Evolutionary conservation across 176 grass and related monocot species (phyloP).

Genomic region (Metroxylon sagu): DNA sequence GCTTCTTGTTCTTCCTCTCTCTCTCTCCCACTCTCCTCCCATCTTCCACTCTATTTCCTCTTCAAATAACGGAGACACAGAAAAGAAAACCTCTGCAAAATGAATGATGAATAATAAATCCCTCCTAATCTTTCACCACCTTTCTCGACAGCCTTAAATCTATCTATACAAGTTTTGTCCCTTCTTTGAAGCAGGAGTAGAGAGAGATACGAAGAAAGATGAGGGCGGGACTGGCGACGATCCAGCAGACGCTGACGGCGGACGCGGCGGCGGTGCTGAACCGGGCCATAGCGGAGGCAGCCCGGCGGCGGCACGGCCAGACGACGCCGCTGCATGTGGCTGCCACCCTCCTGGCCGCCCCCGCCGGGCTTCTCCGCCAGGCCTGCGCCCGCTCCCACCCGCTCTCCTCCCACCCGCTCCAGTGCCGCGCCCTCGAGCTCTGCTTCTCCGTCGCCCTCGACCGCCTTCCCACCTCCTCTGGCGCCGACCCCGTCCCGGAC

Average conservation of each 20-base stretch:
- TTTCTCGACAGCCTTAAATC: too few relatives aligned
- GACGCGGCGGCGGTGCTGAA: constrained; percentile 57
- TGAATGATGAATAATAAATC: too few relatives aligned
- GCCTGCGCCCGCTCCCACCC: constrained; percentile 36
- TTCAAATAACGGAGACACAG: too few relatives aligned
- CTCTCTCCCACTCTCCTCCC: too few relatives aligned
- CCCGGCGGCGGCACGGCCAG: constrained; percentile 55
- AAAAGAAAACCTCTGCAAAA: too few relatives aligned
- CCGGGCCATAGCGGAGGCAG: constrained; percentile 41
- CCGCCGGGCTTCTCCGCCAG: constrained; percentile 50
- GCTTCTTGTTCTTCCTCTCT: too few relatives aligned
- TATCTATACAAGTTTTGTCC: too few relatives aligned
- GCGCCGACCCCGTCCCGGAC: background rate
- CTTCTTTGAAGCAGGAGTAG: background rate
- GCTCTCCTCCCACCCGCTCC: constrained; percentile 41
- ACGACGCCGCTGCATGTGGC: constrained; percentile 77
- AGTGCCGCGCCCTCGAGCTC: constrained; percentile 75
- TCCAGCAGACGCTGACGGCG: constrained; percentile 46
- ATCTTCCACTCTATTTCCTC: too few relatives aligned
- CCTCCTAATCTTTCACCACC: too few relatives aligned
- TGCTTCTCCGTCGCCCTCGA: constrained; percentile 84
- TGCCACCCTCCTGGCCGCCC: constrained; percentile 48
- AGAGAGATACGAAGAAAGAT: constrained; percentile 10
- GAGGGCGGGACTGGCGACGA: constrained; percentile 25
- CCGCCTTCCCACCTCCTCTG: constrained; percentile 44